Base-by-base conservation (phyloP, 306 rosid species). In the Heteromeles arbutifolia region DNA sequence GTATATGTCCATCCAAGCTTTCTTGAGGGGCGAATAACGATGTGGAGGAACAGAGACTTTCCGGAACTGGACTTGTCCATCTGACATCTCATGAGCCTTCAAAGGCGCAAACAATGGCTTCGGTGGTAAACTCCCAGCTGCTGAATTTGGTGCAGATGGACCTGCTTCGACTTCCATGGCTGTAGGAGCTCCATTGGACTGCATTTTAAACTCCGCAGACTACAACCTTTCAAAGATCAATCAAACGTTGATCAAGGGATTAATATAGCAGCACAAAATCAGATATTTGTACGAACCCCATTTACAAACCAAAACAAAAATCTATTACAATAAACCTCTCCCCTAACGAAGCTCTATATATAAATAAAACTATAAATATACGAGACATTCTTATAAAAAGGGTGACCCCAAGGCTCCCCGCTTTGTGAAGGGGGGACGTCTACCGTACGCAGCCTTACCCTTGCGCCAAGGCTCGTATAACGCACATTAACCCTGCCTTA, bases 81-180 rank as follows among this genome's bases (percentile, higher is more conserved):
- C 87, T 17, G 90, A 86, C 92, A 93, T 90, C 86, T 90, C 98
- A 86, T 89, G 95, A 69, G 98, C 87, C 78, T 87, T 93, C 84
- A 90, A 81, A 62, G 98, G 91, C 63, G 85, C 84, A 83, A 88
- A 93, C 67, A 74, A 68, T 10, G 96, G 96, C 81, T 90, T 90
- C 3, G 91, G 85, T 4, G 92, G 98, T 75, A 90, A 84, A 15
- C 80, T 3, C 29, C 50, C 83, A 53, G 77, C 39, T 19, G 18
- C 78, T 28, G 70, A 28, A 63, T 71, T 80, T 8, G 75, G 53
- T 53, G 78, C 89, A 34, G 86, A 62, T 48, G 81, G 65, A 70
- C 56, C 69, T 28, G 75, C 80, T 76, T 90, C 91, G 1, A 89
- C 83, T 78, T 88, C 98, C 94, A 91, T 87, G 18, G 87, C 76